Conservation (phyloP, 352 stramenopile genomes). For the Globisporangium lucens region DNA sequence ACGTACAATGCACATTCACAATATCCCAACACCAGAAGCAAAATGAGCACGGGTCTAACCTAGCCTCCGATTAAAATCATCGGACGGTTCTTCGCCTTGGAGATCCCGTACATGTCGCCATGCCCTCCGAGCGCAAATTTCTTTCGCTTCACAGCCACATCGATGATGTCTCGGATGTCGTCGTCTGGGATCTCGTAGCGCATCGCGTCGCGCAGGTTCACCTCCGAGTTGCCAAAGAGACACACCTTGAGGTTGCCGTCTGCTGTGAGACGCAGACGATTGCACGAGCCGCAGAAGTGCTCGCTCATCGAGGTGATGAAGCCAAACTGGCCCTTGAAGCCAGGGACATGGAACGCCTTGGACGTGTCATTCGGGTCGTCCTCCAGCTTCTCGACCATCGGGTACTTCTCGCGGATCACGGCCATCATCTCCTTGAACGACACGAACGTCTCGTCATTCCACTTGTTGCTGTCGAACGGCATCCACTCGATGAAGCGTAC, state of each 20-base stretch:
- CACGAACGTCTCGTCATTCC: constrained; percentile 92
- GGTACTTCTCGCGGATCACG: constrained; percentile 40
- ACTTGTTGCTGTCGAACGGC: constrained; percentile 98
- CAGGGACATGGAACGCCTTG: constrained; percentile 89
- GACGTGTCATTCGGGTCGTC: constrained; percentile 94
- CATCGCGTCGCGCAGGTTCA: constrained; percentile 92
- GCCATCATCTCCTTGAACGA: constrained; percentile 92
- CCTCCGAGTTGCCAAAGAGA: constrained; percentile 93
- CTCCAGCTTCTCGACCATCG: constrained; percentile 45
- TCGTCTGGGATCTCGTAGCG: constrained; percentile 69
- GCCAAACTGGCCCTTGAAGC: constrained; percentile 75
- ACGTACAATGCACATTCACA: constrained; percentile 6
- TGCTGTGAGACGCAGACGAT: constrained; percentile 94
- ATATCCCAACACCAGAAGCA: background rate
- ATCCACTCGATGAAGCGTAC: constrained; percentile 99
- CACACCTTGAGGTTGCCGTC: constrained; percentile 96
- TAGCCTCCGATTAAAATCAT: constrained; percentile 98
- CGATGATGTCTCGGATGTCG: constrained; percentile 88
- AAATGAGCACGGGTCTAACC: background rate
- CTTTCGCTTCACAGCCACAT: constrained; percentile 91
- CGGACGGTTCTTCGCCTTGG: constrained; percentile 91
- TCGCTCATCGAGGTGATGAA: constrained; percentile 99
- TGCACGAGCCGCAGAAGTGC: constrained; percentile 97
- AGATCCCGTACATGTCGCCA: constrained; percentile 91
- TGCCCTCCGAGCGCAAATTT: constrained; percentile 93